A percentile compares a stretch with the other conserved stretches of the same genome.
phyloP scores from a whole-genome alignment of 495 filamentous ascomycete species.

The Aspergillus baeticus region DNA sequence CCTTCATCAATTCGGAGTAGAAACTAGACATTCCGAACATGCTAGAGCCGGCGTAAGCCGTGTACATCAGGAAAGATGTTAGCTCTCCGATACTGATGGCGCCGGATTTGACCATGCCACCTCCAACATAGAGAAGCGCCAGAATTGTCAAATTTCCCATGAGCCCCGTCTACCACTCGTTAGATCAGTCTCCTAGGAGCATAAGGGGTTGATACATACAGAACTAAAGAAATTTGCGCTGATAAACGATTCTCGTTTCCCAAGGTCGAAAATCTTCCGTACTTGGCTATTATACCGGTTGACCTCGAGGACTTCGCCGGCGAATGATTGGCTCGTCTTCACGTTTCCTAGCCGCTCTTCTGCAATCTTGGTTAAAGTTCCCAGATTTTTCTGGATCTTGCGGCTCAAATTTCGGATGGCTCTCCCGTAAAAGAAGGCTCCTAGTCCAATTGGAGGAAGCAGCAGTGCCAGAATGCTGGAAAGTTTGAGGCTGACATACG shows the following conservation, averaged over 20 bases:
- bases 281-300: slow-evolving; percentile 87
- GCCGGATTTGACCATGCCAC: slow-evolving; percentile 82
- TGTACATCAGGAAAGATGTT: slow-evolving; percentile 98
- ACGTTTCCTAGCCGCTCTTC: slow-evolving; percentile 96
- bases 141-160: slow-evolving; percentile 95
- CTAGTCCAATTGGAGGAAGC: slow-evolving; percentile 89
- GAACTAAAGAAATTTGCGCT: slow-evolving; percentile 88
- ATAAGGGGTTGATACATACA: slow-evolving; percentile 36
- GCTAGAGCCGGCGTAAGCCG: slow-evolving; percentile 85
- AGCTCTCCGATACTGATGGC: slow-evolving; percentile 87
- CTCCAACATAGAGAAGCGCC: slow-evolving; percentile 86
- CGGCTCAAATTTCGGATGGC: slow-evolving; percentile 83
- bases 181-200: slow-evolving; percentile 9
- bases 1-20: slow-evolving; percentile 98
- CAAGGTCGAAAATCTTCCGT: slow-evolving; percentile 85
- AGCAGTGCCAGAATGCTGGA: slow-evolving; percentile 82
- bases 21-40: slow-evolving; percentile 93
- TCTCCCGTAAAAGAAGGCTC: slow-evolving; percentile 87
- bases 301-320: slow-evolving; percentile 87
- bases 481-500: slow-evolving; percentile 86
- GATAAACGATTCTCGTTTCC: slow-evolving; percentile 79
- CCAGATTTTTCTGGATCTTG: slow-evolving; percentile 88
- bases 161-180: slow-evolving; percentile 63
- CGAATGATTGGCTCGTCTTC: slow-evolving; percentile 92
- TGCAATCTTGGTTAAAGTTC: slow-evolving; percentile 90